Percentiles rank a stretch among this genome's conserved stretches.
Conservation (phyloP, 441 rosid genomes). For the Pelargonium citronellum region DNA sequence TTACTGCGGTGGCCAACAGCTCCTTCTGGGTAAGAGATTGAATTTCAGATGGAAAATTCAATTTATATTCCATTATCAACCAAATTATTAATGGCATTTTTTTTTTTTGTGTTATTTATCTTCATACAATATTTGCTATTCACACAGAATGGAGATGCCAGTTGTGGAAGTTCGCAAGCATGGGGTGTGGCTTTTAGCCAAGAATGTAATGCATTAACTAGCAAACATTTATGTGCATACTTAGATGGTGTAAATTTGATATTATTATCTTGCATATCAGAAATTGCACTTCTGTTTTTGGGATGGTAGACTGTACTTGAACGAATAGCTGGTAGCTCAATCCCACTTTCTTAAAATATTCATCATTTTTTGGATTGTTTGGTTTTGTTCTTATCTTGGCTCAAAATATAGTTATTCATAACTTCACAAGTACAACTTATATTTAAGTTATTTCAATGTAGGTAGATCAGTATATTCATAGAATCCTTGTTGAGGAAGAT, state of each 20-base stretch:
- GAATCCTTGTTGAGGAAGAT: constrained; percentile 77
- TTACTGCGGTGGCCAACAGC: constrained; percentile 90
- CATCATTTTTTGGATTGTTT: constrained; percentile 5
- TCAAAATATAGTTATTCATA: neutral
- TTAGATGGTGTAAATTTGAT: constrained; percentile 21
- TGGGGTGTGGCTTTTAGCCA: constrained; percentile 81
- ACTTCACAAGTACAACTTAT: neutral
- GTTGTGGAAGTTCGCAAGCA: constrained; percentile 71
- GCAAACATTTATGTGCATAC: constrained; percentile 23
- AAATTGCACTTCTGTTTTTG: constrained; percentile 14
- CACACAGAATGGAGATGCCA: constrained; percentile 83
- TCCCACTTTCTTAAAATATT: constrained; percentile 4
- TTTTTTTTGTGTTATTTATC: constrained; percentile 13
- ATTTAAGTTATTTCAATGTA: constrained; percentile 21
- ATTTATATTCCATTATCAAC: neutral
- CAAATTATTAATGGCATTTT: neutral
- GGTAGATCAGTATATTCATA: constrained; percentile 84
- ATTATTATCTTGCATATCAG: constrained; percentile 9
- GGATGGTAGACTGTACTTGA: constrained; percentile 13
- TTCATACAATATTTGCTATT: constrained; percentile 19
- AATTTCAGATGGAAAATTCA: neutral
- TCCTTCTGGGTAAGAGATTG: constrained; percentile 51
- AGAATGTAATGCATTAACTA: constrained; percentile 41
- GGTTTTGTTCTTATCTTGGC: neutral
- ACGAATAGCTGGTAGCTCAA: neutral